A percentile compares a stretch with the other conserved stretches of the same genome.
These are phyloP conservation scores for Cyclotella kingstonii DNA, from an alignment of 108 stramenopile species.

Conservation along the genomic window DNA sequence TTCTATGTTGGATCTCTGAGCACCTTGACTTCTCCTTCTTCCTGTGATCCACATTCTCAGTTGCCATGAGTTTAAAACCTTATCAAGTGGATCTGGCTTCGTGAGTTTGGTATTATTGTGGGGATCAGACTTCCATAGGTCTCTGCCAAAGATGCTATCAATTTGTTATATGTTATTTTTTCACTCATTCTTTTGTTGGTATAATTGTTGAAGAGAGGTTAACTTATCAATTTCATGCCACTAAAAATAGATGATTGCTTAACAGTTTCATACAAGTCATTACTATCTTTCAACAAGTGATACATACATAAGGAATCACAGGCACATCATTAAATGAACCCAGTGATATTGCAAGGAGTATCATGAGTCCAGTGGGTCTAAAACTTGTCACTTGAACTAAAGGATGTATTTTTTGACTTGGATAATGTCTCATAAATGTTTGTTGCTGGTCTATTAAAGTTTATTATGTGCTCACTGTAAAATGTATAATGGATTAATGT, in stretches of 20 bases:
- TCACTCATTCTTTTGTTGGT: not conserved
- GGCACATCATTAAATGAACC: slow-evolving; percentile 25
- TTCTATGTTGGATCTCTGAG: slow-evolving; percentile 29
- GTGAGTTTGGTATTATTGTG: slow-evolving; percentile 35
- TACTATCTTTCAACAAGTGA: slow-evolving; percentile 49
- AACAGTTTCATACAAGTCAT: slow-evolving; percentile 33
- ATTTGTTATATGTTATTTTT: slow-evolving; percentile 9
- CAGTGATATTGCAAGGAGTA: slow-evolving; percentile 30
- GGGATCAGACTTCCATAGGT: slow-evolving; percentile 40
- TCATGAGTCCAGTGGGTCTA: slow-evolving; percentile 47
- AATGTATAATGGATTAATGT: slow-evolving; percentile 15
- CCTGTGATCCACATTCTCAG: slow-evolving; percentile 55
- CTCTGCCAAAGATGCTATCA: slow-evolving; percentile 23
- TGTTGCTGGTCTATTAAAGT: not conserved
- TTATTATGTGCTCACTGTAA: slow-evolving; percentile 25
- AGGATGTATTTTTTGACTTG: slow-evolving; percentile 8
- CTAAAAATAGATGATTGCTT: not conserved
- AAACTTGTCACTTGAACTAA: slow-evolving; percentile 47
- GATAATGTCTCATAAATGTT: not conserved
- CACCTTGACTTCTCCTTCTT: slow-evolving; percentile 44
- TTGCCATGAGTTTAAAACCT: slow-evolving; percentile 21
- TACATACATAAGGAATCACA: slow-evolving; percentile 46
- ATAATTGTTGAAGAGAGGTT: slow-evolving; percentile 9
- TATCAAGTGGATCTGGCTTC: slow-evolving; percentile 44
- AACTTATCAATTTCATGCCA: slow-evolving; percentile 11